Evolutionary conservation across 768 basidiomycete genomes (phyloP), one percentile per base, ranked within the genome.

Genomic region (Multifurca ochricompacta): DNA sequence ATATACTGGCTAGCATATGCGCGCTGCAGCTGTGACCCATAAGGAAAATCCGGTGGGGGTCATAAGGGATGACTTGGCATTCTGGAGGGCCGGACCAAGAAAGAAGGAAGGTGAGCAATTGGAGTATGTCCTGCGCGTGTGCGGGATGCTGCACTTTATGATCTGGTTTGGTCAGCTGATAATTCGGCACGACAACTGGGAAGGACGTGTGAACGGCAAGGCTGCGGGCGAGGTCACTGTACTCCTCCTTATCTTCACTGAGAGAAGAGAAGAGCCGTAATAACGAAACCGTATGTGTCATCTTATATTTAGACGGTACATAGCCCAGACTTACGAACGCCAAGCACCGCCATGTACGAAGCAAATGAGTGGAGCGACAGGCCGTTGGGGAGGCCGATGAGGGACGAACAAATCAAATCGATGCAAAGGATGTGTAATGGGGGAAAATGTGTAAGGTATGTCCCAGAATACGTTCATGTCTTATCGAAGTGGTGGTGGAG

Each of bases 321-420:
- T 30, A 35, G 44, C 56, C 47, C 52, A 2, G 46, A 64, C 84
- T 73, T 64, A 88, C 88, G 80, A 67, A 62, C 80, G 73, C 90
- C 90, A 92, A 21, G 89, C 90, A 31, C 90, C 90, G 28, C 90
- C 90, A 61, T 90, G 90, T 27, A 91, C 70, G 62, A 89, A 91
- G 62, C 80, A 80, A 35, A 90, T 64, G 39, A 89, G 66, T n/a
- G 76, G 73, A 1, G 64, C 61, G 41, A 54, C 53, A 31, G 43
- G 10, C 9, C 49, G 32, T 23, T 42, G 8, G 30, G 14, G 19
- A 48, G 45, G 34, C 18, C 18, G 19, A 25, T 35, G 21, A 36
- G 57, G 53, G 16, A 77, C 71, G 30, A 73, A 69, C 80, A 82
- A 48, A 64, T 89, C 86, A 58, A 87, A 83, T 23, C 70, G 67